These are phyloP conservation scores for Rickenella mellea DNA, from an alignment of 768 basidiomycete genomes.

Conservation along the genomic window DNA sequence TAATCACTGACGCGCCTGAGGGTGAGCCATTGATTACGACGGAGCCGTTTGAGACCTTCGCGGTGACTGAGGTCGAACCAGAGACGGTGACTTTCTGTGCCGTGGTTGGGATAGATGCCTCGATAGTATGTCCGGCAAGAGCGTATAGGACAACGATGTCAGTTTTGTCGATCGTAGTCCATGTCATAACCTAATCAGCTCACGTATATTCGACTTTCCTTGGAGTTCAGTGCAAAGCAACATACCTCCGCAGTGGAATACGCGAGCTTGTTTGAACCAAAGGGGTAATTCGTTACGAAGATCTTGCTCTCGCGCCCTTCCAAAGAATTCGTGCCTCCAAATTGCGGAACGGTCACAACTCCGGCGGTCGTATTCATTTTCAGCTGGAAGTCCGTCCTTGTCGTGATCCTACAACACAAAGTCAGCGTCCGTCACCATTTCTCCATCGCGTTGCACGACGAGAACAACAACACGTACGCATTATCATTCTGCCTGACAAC, in stretches of 20 bases:
- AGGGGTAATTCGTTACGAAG: slow-evolving; percentile 61
- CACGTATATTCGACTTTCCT: too few species aligned
- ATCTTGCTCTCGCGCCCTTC: slow-evolving; percentile 67
- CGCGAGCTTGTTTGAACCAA: slow-evolving; percentile 45
- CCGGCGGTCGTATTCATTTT: slow-evolving; percentile 47
- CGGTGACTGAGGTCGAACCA: slow-evolving; percentile 9
- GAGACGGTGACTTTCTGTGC: background rate
- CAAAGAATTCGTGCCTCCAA: slow-evolving; percentile 45
- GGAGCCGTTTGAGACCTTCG: slow-evolving; percentile 4
- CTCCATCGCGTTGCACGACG: background rate
- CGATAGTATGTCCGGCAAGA: slow-evolving; percentile 9
- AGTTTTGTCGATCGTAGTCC: slow-evolving; percentile 10
- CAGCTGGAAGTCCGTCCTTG: slow-evolving; percentile 45
- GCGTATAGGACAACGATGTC: slow-evolving; percentile 15
- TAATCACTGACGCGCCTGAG: slow-evolving; percentile 8
- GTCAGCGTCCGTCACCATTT: too few species aligned
- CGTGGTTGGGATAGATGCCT: slow-evolving; percentile 8
- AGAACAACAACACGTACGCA: slow-evolving; percentile 11
- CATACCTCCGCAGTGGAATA: slow-evolving; percentile 74
- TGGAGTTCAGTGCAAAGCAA: too few species aligned
- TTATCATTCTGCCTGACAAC: slow-evolving; percentile 57
- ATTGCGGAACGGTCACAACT: slow-evolving; percentile 44
- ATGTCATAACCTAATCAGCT: slow-evolving; percentile 9
- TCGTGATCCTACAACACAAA: slow-evolving; percentile 24
- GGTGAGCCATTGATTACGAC: slow-evolving; percentile 8